These are phyloP conservation scores for Rhizopogon vinicolor DNA, from an alignment of 768 basidiomycete genomes.

Conservation along the genomic window DNA sequence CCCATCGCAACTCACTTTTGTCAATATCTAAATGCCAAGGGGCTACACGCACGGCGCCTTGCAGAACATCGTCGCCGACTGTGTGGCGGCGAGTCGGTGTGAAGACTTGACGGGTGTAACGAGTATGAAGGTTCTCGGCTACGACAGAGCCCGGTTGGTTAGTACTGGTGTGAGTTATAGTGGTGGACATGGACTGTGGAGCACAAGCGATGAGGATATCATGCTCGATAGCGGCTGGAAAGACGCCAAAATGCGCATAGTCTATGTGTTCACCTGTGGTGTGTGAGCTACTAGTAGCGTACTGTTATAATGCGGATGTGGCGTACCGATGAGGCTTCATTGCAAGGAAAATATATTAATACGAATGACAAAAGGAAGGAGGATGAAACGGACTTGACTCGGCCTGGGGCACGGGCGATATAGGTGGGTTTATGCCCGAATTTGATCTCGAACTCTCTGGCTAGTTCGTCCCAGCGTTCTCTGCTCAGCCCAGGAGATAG, in stretches of 20 bases:
- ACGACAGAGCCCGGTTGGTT: constrained; percentile 49
- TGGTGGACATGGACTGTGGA: constrained; percentile 21
- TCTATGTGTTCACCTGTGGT: constrained; percentile 77
- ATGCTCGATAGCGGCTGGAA: constrained; percentile 80
- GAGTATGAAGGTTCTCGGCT: constrained; percentile 56
- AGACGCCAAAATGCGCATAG: constrained; percentile 78
- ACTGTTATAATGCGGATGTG: not conserved
- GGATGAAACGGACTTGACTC: constrained; percentile 57
- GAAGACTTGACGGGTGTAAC: constrained; percentile 59
- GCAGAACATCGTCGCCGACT: constrained; percentile 23
- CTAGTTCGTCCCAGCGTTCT: constrained; percentile 57
- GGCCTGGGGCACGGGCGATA: constrained; percentile 74
- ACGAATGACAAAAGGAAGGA: not conserved
- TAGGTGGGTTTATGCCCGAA: constrained; percentile 67
- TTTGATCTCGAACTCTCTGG: constrained; percentile 53
- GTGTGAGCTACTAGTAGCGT: not conserved
- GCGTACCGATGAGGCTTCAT: constrained; percentile 32
- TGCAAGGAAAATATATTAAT: not conserved
- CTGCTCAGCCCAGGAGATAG: constrained; percentile 15
- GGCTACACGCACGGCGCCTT: constrained; percentile 35
- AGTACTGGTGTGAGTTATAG: constrained; percentile 14
- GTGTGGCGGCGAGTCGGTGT: constrained; percentile 39
- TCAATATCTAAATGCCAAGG: constrained; percentile 71
- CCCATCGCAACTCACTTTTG: constrained; percentile 69
- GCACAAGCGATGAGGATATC: constrained; percentile 80